Percentiles rank a stretch among this genome's conserved stretches.
Evolutionary conservation across 2,329 filamentous ascomycete species (phyloP).

Genomic region (Cercospora sp.): DNA sequence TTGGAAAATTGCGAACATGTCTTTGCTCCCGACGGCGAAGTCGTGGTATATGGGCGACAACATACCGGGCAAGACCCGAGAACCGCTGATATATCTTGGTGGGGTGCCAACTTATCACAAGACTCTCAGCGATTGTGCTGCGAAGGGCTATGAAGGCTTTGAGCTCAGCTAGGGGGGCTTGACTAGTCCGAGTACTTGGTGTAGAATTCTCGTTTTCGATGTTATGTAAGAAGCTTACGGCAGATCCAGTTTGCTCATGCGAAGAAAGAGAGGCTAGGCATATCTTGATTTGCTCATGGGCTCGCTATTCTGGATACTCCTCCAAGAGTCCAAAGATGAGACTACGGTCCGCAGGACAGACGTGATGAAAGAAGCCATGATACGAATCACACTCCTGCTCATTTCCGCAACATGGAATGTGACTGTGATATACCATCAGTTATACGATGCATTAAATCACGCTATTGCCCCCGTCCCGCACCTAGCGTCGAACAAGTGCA

Average conservation of each 20-base stretch:
- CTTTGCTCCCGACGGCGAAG: constrained; percentile 32
- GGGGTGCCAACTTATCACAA: constrained; percentile 13
- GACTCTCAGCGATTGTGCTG: constrained; percentile 11
- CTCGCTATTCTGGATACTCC: no score
- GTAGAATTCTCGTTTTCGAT: no score
- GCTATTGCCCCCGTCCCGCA: neutral
- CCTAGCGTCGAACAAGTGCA: neutral
- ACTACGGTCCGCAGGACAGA: no score
- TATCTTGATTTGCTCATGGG: no score
- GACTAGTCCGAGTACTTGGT: no score
- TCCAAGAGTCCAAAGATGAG: no score
- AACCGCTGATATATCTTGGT: constrained; percentile 29
- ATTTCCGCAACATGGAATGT: no score
- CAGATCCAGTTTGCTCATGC: no score
- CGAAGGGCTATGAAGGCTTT: constrained; percentile 3
- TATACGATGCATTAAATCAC: neutral
- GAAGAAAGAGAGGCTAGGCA: no score
- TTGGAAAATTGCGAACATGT: constrained; percentile 46
- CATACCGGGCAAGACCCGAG: constrained; percentile 46
- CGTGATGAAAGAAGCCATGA: no score
- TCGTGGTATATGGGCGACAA: constrained; percentile 43
- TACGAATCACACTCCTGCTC: no score
- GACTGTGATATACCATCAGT: neutral
- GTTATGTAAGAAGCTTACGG: no score
- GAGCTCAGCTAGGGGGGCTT: neutral